Evolutionary conservation across 179 eudicot species (phyloP), one percentile per base, ranked within the genome.

Genomic region (Camellia oleifera): DNA sequence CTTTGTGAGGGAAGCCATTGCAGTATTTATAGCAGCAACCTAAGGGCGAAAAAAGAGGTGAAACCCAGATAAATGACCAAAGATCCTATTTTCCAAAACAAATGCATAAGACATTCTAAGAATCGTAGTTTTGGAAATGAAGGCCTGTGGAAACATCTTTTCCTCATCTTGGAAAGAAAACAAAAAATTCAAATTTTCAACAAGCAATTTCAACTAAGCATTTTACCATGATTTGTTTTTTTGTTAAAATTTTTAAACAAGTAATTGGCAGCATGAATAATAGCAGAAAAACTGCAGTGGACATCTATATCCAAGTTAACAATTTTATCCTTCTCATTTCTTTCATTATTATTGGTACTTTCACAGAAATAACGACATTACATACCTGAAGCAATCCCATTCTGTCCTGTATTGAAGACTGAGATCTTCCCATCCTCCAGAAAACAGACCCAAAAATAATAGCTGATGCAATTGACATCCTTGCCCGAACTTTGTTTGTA

Each of bases 1-100:
- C 89, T 96, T 96, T 80, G 99, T 91, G 74, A 96, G 90, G 78
- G 99, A 96, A 85, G 99, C 99, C 99, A 96, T 96, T 76, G 99
- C 99, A 64, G 99, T 96, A 81, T 96, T 96, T 79, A 96, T 96
- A 54, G 99, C 99, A 81, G 98, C 92, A 90, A 94, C 97, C 99
- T 96, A 71, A 45, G 69, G 14, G 77, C 65, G 75, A 32, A 44
- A 69, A 79, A 2, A 52, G 5, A 71, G 7, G 69, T 53, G n/a
- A 63, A 20, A 20, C 13, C 54, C 13, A 68, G 75, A 69, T 64
- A 78, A 57, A 72, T 12, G 17, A 46, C 5, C 58, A 57, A 78
- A 78, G 4, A 78, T 9, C 14, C n/a, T 12, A 11, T 14, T 62
- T 23, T 7, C 20, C 15, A 32, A 32, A 64, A 1, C 8, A 4